Base-by-base conservation (phyloP, 208 protist genomes). In the Herpetomonas samuelpessoai region DNA sequence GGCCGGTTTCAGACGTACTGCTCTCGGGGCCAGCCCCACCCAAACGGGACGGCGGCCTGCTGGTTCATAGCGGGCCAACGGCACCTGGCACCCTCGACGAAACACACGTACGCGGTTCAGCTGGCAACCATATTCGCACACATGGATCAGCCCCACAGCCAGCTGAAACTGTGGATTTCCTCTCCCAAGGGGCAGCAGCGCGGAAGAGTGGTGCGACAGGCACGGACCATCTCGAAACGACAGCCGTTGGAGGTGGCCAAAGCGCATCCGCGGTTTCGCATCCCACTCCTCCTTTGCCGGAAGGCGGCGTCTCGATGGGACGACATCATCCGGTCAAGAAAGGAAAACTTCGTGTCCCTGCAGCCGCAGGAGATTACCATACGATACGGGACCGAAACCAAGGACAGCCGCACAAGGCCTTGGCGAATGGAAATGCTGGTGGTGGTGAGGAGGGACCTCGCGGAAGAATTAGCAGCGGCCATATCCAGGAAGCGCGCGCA, bases 271-370 rank as follows among this genome's bases (percentile, higher is more conserved):
- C 10, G 7, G 22, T n/a, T 29, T 35, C 1, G 35, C 25, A 29
- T 29, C 26, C 18, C 39, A 22, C 31, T 68, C 2, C 10, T 28
- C 4, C 53, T 68, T 2, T 44, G 53, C 19, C 61, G 62, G 62
- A 68, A 68, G 35, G 61, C 62, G 0, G 62, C 52, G 14, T 61
- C 53, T 22, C 38, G 62, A 31, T 68, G 54, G 62, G 30, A 58
- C 53, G 62, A 68, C 1, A 51, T 68, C 9, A 18, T 7, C 25
- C 52, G 54, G 0, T 21, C 56, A 4, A 10, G 12, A 12, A 0
- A 18, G 7, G 6, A 9, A n/a, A 68, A 28, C 35, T 14, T 61
- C 14, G n/a, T 68, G 3, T n/a, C 9, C 0, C 9, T 44, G 12
- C 25, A 6, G 3, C 18, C 4, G 31, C 26, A 7, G 19, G 50